phyloP scores from a whole-genome alignment of 2,329 filamentous ascomycete genomes.

The Epichloe sylvatica region DNA sequence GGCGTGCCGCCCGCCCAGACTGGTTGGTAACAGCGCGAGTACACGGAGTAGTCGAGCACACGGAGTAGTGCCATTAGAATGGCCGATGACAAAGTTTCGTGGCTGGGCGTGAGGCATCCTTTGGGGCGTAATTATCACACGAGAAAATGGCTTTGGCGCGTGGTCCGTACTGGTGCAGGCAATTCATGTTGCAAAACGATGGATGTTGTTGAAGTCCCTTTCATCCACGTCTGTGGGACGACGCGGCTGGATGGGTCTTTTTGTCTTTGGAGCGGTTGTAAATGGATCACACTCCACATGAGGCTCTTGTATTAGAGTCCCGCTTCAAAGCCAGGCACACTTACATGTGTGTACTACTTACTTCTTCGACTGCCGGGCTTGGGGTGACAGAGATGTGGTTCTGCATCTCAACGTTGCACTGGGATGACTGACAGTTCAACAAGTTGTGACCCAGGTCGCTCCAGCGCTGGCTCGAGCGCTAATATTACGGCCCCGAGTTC shows the following conservation, averaged over 20 bases:
- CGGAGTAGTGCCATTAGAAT: neutral
- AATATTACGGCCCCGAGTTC: neutral
- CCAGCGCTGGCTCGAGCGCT: neutral
- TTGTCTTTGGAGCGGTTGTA: conserved; percentile 3
- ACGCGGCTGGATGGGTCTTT: conserved; percentile 6
- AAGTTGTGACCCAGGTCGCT: neutral
- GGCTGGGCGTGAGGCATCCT: neutral
- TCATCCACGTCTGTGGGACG: conserved; percentile 4
- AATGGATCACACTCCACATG: conserved; percentile 11
- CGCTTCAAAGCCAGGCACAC: conserved; percentile 7
- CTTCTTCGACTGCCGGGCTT: conserved; percentile 6
- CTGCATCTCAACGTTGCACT: conserved; percentile 6
- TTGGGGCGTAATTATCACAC: neutral
- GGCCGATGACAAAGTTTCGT: neutral
- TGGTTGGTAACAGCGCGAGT: neutral
- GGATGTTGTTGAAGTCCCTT: conserved; percentile 5
- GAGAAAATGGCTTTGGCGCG: neutral
- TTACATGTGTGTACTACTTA: neutral
- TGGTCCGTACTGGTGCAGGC: neutral
- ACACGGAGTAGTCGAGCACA: neutral
- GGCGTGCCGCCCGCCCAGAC: neutral
- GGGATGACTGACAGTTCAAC: neutral
- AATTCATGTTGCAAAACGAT: neutral
- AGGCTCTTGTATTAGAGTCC: conserved; percentile 9
- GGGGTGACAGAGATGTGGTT: conserved; percentile 6